Percentiles rank a stretch among this genome's conserved stretches.
phyloP scores from a whole-genome alignment of 768 basidiomycete genomes.

The Guyanaporus albipodus region DNA sequence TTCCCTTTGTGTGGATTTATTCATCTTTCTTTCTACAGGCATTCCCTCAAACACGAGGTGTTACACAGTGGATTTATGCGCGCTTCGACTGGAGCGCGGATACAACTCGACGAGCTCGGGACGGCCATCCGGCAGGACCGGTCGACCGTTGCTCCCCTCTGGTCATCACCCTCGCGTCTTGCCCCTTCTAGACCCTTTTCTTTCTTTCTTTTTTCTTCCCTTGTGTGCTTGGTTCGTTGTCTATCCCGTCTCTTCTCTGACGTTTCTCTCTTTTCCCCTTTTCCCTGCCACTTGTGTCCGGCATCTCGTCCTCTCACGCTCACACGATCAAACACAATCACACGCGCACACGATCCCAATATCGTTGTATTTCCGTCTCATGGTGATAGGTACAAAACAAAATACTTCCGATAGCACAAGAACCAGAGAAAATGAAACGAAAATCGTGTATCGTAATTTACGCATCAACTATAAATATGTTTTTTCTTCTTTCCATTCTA shows the following conservation, averaged over 20 bases:
- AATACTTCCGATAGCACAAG: constrained; percentile 10
- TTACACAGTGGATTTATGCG: constrained; percentile 18
- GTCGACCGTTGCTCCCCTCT: not conserved
- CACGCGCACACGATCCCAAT: no score
- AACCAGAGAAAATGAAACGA: constrained; percentile 17
- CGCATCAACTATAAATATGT: constrained; percentile 32
- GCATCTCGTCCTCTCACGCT: constrained; percentile 4
- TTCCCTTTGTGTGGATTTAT: constrained; percentile 28
- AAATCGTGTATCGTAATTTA: constrained; percentile 30
- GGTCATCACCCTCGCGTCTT: no score
- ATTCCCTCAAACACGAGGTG: constrained; percentile 20
- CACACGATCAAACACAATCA: not conserved
- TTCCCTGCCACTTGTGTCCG: no score
- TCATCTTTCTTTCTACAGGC: constrained; percentile 32
- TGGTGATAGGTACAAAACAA: no score
- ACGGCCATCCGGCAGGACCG: constrained; percentile 1
- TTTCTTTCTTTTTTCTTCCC: not conserved
- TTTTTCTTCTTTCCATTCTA: no score
- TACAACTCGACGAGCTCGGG: constrained; percentile 12
- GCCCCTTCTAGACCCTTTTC: constrained; percentile 2
- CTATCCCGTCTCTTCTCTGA: constrained; percentile 8
- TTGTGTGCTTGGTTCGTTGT: constrained; percentile 24
- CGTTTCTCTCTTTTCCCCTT: not conserved
- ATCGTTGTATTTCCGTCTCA: no score
- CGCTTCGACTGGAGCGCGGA: constrained; percentile 11